These are phyloP conservation scores for Aurifilum marmelostoma DNA, from an alignment of 2,329 filamentous ascomycete species.

Conservation along the genomic window DNA sequence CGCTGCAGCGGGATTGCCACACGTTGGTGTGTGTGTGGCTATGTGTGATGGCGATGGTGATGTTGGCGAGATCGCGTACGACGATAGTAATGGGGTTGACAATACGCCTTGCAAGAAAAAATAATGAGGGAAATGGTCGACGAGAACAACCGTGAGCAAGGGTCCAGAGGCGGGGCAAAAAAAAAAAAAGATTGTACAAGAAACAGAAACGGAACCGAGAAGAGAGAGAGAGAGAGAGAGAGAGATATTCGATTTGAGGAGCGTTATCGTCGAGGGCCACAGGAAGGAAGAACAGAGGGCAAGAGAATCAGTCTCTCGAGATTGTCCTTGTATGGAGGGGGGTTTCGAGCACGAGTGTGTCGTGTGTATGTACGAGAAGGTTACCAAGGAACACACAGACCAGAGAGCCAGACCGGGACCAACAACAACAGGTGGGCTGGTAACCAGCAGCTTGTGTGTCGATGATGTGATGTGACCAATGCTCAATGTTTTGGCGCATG, in stretches of 20 bases:
- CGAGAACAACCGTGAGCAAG: conserved; percentile 11
- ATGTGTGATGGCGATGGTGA: conserved; percentile 10
- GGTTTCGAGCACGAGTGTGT: background rate
- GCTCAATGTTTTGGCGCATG: conserved; percentile 17
- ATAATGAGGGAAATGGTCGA: conserved; percentile 23
- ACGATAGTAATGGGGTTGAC: conserved; percentile 13
- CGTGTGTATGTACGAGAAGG: background rate
- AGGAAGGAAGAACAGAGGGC: background rate
- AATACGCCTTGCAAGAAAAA: conserved; percentile 18
- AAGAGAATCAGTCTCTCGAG: background rate
- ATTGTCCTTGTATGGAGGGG: background rate
- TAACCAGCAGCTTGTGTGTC: conserved; percentile 5
- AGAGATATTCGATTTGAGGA: conserved; percentile 8
- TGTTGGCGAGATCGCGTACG: background rate
- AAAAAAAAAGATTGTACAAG: conserved; percentile 28
- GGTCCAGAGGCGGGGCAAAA: conserved; percentile 17
- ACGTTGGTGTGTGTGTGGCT: conserved; percentile 20
- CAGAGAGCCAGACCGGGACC: background rate
- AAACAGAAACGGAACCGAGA: conserved; percentile 16
- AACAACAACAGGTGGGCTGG: conserved; percentile 11
- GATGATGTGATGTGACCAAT: conserved; percentile 25
- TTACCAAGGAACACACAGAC: background rate
- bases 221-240: background rate
- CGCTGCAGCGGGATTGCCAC: background rate
- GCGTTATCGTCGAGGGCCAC: conserved; percentile 11